These are phyloP conservation scores for Erodium texanum DNA, from an alignment of 441 rosid genomes.

Conservation along the genomic window DNA sequence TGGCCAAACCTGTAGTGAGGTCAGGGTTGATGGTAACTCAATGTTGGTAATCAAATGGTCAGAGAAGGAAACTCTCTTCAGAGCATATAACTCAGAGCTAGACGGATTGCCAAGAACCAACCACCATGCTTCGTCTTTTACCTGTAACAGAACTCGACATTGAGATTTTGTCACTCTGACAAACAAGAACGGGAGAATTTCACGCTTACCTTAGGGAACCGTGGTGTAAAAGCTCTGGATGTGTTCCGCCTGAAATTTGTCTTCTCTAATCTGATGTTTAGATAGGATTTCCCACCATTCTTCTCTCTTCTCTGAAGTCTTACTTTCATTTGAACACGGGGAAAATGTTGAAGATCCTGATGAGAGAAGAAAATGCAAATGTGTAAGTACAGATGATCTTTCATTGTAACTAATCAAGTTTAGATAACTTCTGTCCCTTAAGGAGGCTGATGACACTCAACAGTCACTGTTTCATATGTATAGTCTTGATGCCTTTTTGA, in stretches of 20 bases:
- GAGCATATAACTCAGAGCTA: constrained; percentile 65
- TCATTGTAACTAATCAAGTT: not conserved
- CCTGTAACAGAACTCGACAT: constrained; percentile 26
- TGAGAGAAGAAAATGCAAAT: not conserved
- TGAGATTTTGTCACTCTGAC: not conserved
- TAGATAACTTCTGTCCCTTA: too few relatives aligned
- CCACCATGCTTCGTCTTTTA: constrained; percentile 99
- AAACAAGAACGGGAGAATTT: constrained; percentile 8
- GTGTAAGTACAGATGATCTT: not conserved
- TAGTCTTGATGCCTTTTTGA: too few relatives aligned
- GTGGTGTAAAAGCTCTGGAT: constrained; percentile 76
- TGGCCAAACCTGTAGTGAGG: constrained; percentile 38
- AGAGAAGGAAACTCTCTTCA: constrained; percentile 81
- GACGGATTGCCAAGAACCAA: constrained; percentile 66
- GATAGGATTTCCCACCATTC: constrained; percentile 28
- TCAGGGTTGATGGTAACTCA: constrained; percentile 45
- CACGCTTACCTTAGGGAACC: constrained; percentile 71
- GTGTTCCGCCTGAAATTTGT: constrained; percentile 45
- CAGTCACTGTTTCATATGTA: too few relatives aligned
- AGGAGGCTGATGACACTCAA: too few relatives aligned
- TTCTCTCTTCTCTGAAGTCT: constrained; percentile 50
- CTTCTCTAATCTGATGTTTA: constrained; percentile 69
- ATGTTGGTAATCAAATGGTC: constrained; percentile 55
- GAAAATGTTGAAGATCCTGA: constrained; percentile 84
- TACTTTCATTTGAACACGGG: constrained; percentile 54